Evolutionary conservation across 2,329 filamentous ascomycete species (phyloP).

Genomic region (Metarhizium album): DNA sequence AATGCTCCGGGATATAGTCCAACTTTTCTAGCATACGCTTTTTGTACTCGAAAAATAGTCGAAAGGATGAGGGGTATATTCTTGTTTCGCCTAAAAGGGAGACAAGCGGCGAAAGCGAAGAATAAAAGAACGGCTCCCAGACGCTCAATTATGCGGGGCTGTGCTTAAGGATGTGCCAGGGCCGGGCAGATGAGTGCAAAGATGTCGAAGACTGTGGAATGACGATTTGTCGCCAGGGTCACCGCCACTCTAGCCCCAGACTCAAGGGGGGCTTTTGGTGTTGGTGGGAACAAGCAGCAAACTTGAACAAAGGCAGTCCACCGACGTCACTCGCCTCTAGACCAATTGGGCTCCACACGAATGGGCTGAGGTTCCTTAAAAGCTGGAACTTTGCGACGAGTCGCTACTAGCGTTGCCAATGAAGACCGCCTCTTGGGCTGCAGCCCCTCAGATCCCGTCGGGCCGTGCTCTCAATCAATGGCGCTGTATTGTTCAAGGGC

Average conservation of each 20-base stretch:
- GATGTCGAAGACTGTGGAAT: constrained; percentile 4
- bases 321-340: constrained; percentile 7
- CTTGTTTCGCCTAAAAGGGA: not conserved
- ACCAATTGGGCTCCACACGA: not conserved
- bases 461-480: not conserved
- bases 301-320: not conserved
- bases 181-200: not conserved
- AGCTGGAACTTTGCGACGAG: constrained; percentile 2
- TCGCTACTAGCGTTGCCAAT: constrained; percentile 1
- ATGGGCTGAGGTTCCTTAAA: not conserved
- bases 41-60: not conserved
- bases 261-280: not conserved
- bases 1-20: not conserved
- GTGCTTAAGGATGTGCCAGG: not conserved
- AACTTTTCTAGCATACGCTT: not conserved
- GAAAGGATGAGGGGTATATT: not conserved
- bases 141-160: not conserved
- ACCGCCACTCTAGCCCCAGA: constrained; percentile 1
- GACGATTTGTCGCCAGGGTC: constrained; percentile 9
- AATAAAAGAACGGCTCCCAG: not conserved
- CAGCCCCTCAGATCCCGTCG: constrained; percentile 1
- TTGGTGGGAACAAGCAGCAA: not conserved
- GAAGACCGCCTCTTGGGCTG: not conserved
- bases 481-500: not conserved
- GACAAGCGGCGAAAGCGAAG: not conserved